Evolutionary conservation across 495 filamentous ascomycete genomes (phyloP), one percentile per base, ranked within the genome.

Genomic region (Xylaria bambusicola): DNA sequence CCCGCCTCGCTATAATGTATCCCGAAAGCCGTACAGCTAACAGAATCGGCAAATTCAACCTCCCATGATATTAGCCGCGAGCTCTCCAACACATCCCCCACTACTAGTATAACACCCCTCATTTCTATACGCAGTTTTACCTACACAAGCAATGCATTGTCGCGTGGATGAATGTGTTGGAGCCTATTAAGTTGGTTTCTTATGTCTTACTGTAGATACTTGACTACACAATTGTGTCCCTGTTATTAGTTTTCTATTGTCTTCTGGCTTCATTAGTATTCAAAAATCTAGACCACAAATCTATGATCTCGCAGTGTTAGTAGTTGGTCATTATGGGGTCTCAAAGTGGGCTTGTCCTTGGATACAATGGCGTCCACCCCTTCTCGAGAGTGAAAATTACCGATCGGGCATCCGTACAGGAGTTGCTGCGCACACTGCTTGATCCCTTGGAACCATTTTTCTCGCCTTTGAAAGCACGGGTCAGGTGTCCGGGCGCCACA

Each of bases 391-490:
- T 82, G 38, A 59, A 74, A 36, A 74, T 83, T 50, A 62, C 71
- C 23, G 71, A 77, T 60, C 79, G 82, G 35, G 60, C 75, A 52
- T 82, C 81, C 18, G 78, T 88, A 21, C 84, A 87, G 63, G 64
- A 76, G 53, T 82, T 87, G 23, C 77, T 88, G 31, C 60, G 67
- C 23, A 80, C 84, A 10, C 75, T 89, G 18, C 78, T 90, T 24
- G 80, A 87, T 64, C 87, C 86, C 29, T 75, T 89, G 4, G 71
- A 83, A 29, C 80, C 82, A 23, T 86, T 84, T 71, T 88, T 88
- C 71, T 86, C 86, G 3, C 81, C 83, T 0, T 62, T 67, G 33
- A 78, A 80, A 53, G 79, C 80, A 18, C 80, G 84, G 50, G 76
- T 88, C 35, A 84, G 80, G 64, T 73, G 82, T 42, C 81, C 81